Base-by-base conservation (phyloP, 1,284 basidiomycete species). In the Marasmius oreades region DNA sequence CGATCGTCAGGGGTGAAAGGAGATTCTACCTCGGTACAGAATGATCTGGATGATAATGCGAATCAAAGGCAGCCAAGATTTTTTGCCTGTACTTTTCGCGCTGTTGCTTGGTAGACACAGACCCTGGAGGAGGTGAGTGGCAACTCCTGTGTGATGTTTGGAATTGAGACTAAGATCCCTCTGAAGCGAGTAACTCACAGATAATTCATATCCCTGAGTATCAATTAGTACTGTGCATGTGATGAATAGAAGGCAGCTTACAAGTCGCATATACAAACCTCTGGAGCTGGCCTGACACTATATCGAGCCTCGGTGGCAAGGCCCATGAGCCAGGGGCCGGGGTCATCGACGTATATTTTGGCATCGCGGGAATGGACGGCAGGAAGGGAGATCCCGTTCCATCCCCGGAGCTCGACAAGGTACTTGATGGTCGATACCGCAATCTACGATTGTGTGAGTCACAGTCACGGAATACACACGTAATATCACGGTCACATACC, bases 241-340 rank as follows among this genome's bases (percentile, higher is more conserved):
- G 50, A 10, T 16, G 56, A 60, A 36, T 52, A 52, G 53, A 44
- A 52, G 52, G 33, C 34, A n/a, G 80, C 89, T 72, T 68, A 91
- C 86, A 98, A 74, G 72, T 98, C 96, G 61, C 93, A 89, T 39
- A 97, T 76, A 69, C 92, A 94, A 33, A 97, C 89, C 71, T 96
- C 94, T 0, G 90, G 75, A 1, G 86, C 76, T 24, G 88, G 83
- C 44, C 86, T 79, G 55, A 90, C 77, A 62, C 90, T 84, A 70
- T 93, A 91, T 56, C 92, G 82, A 33, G 91, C 86, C 70, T 97
- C 91, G 1, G 90, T 92, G 24, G 93, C 86, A 55, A 97, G 79
- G 42, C 93, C 95, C 67, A 98, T 85, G 65, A 98, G 92, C 87
- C 93, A 98, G 57, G 95, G 95, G 60, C 88, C 88, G 54, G 89